Conservation (phyloP, 1,284 basidiomycete species). For the Caloboletus inedulis region DNA sequence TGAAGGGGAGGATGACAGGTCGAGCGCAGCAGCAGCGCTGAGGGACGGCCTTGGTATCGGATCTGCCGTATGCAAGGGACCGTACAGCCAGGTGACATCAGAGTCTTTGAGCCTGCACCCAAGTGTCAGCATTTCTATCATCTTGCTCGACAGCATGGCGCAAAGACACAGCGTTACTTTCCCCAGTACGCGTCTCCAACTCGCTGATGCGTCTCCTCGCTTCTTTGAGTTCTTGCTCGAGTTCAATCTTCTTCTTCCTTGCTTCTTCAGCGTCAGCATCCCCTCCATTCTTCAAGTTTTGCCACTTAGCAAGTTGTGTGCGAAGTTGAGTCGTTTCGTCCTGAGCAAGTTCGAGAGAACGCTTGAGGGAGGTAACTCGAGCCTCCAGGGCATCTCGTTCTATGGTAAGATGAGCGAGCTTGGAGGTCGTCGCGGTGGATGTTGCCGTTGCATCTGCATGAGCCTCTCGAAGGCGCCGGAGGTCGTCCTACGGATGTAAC, state of each 20-base stretch:
- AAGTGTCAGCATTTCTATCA: conserved; percentile 2
- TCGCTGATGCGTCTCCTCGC: conserved; percentile 45
- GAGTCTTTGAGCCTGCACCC: conserved; percentile 92
- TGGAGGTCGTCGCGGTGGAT: conserved; percentile 44
- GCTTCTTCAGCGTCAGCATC: conserved; percentile 53
- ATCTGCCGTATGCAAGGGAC: conserved; percentile 92
- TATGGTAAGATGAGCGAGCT: conserved; percentile 54
- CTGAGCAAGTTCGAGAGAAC: conserved; percentile 53
- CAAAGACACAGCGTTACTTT: conserved; percentile 4
- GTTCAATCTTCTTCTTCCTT: conserved; percentile 51
- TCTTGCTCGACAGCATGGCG: not conserved
- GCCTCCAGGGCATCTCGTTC: conserved; percentile 55
- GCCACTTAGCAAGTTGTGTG: conserved; percentile 65
- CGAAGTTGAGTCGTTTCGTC: conserved; percentile 53
- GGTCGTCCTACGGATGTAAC: conserved; percentile 37
- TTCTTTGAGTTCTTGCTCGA: conserved; percentile 54
- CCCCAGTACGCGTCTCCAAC: conserved; percentile 33
- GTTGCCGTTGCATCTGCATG: conserved; percentile 47
- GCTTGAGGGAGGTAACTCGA: conserved; percentile 53
- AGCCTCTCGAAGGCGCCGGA: conserved; percentile 44
- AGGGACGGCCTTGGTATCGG: conserved; percentile 36
- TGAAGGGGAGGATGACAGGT: conserved; percentile 35
- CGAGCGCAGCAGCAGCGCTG: conserved; percentile 31
- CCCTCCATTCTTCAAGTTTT: conserved; percentile 60
- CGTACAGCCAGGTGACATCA: conserved; percentile 99